Percentiles rank a stretch among this genome's conserved stretches.
phyloP scores from a whole-genome alignment of 768 basidiomycete genomes.

The Phylloporus rhodoxanthus region DNA sequence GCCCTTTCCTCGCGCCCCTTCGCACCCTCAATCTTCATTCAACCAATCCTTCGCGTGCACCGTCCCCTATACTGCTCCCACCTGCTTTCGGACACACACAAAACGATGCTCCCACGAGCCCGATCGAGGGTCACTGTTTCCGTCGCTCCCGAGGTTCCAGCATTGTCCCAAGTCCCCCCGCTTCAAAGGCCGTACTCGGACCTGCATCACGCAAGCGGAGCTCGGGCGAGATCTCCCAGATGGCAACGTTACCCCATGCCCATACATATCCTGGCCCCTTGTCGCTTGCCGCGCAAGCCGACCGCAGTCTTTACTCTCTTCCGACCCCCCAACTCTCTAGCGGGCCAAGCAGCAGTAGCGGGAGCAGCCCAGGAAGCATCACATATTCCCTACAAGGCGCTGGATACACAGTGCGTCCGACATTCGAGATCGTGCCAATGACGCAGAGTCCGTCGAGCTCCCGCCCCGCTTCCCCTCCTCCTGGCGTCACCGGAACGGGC shows the following conservation, averaged over 20 bases:
- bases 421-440: constrained; percentile 24
- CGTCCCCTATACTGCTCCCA: constrained; percentile 66
- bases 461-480: constrained; percentile 55
- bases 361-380: constrained; percentile 55
- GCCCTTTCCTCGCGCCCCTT: constrained; percentile 75
- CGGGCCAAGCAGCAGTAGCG: constrained; percentile 54
- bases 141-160: constrained; percentile 28
- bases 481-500: constrained; percentile 26
- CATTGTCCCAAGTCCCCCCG: constrained; percentile 36
- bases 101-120: constrained; percentile 29
- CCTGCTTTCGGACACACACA: constrained; percentile 32
- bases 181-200: constrained; percentile 23
- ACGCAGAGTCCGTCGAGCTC: constrained; percentile 48
- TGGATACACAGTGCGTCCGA: constrained; percentile 16
- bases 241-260: constrained; percentile 25
- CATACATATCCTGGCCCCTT: constrained; percentile 32
- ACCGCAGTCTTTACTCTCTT: constrained; percentile 28
- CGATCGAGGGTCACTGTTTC: constrained; percentile 29
- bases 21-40: constrained; percentile 73
- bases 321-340: constrained; percentile 61
- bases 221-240: constrained; percentile 28
- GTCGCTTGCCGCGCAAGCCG: constrained; percentile 24
- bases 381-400: constrained; percentile 33
- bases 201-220: constrained; percentile 27
- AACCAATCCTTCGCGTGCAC: constrained; percentile 61